Percentiles rank a stretch among this genome's conserved stretches.
Evolutionary conservation across 1,284 basidiomycete species (phyloP).

Genomic region (Clitocybe nebularis): DNA sequence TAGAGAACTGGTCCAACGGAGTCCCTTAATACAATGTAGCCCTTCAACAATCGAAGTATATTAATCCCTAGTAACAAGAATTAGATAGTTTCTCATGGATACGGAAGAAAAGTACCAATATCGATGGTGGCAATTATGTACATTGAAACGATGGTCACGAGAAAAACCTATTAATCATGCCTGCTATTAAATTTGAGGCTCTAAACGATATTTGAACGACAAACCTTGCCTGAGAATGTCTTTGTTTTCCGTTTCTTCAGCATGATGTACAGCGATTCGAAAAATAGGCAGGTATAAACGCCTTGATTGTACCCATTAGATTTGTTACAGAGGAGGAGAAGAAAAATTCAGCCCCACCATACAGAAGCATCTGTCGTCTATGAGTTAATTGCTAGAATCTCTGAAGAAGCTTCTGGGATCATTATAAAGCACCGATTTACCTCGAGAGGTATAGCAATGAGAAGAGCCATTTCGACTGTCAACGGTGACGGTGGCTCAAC

Average conservation of each 20-base stretch:
- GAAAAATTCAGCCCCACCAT: neutral
- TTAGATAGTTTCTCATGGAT: neutral
- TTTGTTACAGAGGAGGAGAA: neutral
- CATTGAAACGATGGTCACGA: conserved; percentile 8
- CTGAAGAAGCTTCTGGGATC: neutral
- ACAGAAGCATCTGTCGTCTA: neutral
- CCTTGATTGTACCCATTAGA: neutral
- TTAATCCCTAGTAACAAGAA: conserved; percentile 19
- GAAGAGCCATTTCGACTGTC: neutral
- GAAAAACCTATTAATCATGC: conserved; percentile 15
- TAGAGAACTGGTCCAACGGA: conserved; percentile 23
- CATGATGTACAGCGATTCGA: neutral
- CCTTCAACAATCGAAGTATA: conserved; percentile 24
- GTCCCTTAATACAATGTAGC: conserved; percentile 21
- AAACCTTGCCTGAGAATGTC: neutral
- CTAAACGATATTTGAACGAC: neutral
- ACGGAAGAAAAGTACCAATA: neutral
- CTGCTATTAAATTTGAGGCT: neutral
- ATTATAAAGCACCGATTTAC: neutral
- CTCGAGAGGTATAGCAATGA: conserved; percentile 5
- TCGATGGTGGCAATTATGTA: conserved; percentile 8
- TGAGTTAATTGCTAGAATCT: neutral
- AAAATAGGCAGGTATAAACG: neutral
- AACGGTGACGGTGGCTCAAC: neutral
- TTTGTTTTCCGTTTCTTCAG: neutral